These are phyloP conservation scores for Macrolepiota fuliginosa DNA, from an alignment of 768 basidiomycete genomes.

Conservation along the genomic window DNA sequence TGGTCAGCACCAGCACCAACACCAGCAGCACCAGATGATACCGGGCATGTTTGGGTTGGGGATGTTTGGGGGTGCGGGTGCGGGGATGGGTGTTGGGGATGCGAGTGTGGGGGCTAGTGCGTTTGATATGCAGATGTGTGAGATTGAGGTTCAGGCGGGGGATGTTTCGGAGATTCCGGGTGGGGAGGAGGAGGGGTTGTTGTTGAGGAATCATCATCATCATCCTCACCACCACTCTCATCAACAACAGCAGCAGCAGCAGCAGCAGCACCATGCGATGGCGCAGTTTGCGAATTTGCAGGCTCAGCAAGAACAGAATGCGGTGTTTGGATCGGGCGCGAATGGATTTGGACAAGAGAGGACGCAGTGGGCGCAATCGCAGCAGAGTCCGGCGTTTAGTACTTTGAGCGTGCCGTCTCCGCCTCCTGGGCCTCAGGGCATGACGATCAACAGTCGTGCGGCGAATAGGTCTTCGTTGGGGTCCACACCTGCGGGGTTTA, in stretches of 20 bases:
- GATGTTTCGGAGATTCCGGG: slow-evolving; percentile 52
- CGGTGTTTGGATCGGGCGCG: slow-evolving; percentile 18
- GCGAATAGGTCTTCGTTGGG: slow-evolving; percentile 26
- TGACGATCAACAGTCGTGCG: slow-evolving; percentile 15
- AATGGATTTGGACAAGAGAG: slow-evolving; percentile 24
- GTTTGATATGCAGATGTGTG: slow-evolving; percentile 53
- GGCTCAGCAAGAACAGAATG: slow-evolving; percentile 14
- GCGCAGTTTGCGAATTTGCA: slow-evolving; percentile 8
- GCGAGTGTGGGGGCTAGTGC: slow-evolving; percentile 23
- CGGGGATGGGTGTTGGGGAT: slow-evolving; percentile 19
- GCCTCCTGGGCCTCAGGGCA: slow-evolving; percentile 21
- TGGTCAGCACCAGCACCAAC: slow-evolving; percentile 14
- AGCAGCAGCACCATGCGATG: background rate
- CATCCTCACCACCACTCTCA: no score
- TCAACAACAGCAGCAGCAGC: no score
- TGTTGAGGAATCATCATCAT: slow-evolving; percentile 21
- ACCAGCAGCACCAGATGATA: slow-evolving; percentile 14
- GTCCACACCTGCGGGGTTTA: slow-evolving; percentile 24
- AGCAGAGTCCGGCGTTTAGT: slow-evolving; percentile 41
- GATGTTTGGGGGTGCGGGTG: slow-evolving; percentile 2
- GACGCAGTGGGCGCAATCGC: slow-evolving; percentile 40
- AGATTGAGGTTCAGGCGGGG: slow-evolving; percentile 56
- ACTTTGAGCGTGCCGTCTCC: slow-evolving; percentile 38
- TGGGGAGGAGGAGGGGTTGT: slow-evolving; percentile 55
- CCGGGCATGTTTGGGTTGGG: slow-evolving; percentile 26